Conservation (phyloP, 31 red algal genomes). For the Asparagopsis taxiformis region DNA sequence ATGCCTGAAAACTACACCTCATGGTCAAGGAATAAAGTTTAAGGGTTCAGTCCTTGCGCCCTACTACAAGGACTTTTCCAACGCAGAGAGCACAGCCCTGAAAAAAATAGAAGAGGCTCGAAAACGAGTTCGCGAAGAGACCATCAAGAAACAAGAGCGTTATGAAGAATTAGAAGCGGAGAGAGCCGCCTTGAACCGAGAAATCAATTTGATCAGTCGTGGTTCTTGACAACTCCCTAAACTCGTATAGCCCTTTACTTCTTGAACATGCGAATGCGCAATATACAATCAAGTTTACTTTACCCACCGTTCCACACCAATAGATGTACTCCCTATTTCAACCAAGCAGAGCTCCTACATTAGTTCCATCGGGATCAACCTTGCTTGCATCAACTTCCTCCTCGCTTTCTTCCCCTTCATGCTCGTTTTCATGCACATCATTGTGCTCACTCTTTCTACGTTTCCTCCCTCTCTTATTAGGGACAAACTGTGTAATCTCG, state of each 20-base stretch:
- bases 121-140: conserved; percentile 41
- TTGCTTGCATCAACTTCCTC: conserved; percentile 26
- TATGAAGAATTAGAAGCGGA: conserved; percentile 57
- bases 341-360: conserved; percentile 44
- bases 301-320: neutral
- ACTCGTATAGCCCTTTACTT: neutral
- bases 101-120: conserved; percentile 50
- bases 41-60: conserved; percentile 33
- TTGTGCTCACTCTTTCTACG: conserved; percentile 51
- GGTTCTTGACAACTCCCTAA: conserved; percentile 5
- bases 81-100: conserved; percentile 41
- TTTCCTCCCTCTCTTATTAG: conserved; percentile 65
- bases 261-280: neutral
- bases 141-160: conserved; percentile 38
- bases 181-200: conserved; percentile 24
- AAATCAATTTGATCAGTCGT: conserved; percentile 33
- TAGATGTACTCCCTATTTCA: neutral
- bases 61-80: conserved; percentile 62
- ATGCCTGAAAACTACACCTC: conserved; percentile 62
- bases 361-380: conserved; percentile 28
- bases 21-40: conserved; percentile 46
- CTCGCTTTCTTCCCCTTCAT: conserved; percentile 49
- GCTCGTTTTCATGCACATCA: conserved; percentile 35
- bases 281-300: conserved; percentile 2
- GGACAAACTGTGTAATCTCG: conserved; percentile 67